phyloP scores from a whole-genome alignment of 2,329 filamentous ascomycete genomes.

The Chaetomiaceae sp. region DNA sequence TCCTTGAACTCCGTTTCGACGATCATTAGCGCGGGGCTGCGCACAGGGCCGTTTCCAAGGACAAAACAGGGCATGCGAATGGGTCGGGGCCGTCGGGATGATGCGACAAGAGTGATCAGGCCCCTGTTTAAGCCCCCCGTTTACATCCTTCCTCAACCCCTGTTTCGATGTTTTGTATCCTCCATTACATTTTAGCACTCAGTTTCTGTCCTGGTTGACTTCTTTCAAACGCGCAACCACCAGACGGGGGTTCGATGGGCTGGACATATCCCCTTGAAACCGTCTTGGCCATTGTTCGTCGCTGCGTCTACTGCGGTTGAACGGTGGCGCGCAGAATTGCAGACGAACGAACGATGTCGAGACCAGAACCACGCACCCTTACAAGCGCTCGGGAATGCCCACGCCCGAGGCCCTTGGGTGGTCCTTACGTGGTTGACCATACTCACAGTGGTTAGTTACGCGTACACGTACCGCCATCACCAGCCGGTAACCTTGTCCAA shows the following conservation, averaged over 20 bases:
- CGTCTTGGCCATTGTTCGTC: background rate
- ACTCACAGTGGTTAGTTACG: too few species aligned
- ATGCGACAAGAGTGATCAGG: conserved; percentile 1
- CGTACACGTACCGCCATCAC: too few species aligned
- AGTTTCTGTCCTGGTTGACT: too few species aligned
- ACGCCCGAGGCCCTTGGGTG: conserved; percentile 1
- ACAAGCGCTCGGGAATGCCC: conserved; percentile 16
- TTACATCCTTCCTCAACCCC: too few species aligned
- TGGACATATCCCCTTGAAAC: conserved; percentile 1
- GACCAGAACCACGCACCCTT: background rate
- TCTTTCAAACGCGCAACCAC: background rate
- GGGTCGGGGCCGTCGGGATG: too few species aligned
- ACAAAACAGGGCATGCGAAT: too few species aligned
- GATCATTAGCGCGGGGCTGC: conserved; percentile 2
- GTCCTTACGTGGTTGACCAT: background rate
- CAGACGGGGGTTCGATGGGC: background rate
- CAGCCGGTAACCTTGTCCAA: too few species aligned
- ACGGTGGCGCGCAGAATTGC: too few species aligned
- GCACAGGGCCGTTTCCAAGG: conserved; percentile 7
- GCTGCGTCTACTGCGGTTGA: background rate
- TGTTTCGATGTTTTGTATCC: too few species aligned
- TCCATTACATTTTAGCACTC: too few species aligned
- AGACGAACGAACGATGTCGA: background rate
- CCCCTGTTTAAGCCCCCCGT: background rate
- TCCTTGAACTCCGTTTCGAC: conserved; percentile 4